Evolutionary conservation across 805 yeast species (phyloP).

Genomic region (Kuraishia molischiana): DNA sequence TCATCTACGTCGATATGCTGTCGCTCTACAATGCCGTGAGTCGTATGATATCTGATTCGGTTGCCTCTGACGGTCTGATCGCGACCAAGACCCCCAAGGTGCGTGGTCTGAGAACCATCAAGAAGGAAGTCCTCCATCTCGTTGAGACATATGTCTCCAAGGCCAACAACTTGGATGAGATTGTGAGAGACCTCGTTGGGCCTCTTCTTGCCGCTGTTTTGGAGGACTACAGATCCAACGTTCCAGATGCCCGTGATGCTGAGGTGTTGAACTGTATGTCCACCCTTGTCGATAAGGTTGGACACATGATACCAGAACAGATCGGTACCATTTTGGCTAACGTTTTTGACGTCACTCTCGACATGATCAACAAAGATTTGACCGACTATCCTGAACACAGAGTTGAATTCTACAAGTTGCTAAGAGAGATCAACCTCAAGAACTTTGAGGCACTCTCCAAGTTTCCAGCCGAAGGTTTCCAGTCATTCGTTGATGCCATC

Average conservation of each 20-base stretch:
- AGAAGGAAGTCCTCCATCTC: conserved; percentile 84
- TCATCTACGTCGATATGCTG: conserved; percentile 82
- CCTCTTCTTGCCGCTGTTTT: conserved; percentile 78
- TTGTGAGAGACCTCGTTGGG: conserved; percentile 72
- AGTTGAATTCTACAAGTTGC: conserved; percentile 85
- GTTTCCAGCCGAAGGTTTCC: conserved; percentile 88
- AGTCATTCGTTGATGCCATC: conserved; percentile 84
- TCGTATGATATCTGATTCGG: conserved; percentile 71
- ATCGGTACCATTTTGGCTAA: conserved; percentile 79
- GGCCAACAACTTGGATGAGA: conserved; percentile 79
- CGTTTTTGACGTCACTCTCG: conserved; percentile 89
- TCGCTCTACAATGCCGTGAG: conserved; percentile 85
- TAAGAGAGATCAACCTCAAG: conserved; percentile 78
- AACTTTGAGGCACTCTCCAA: conserved; percentile 81
- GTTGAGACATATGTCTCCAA: conserved; percentile 82
- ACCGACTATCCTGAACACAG: conserved; percentile 97
- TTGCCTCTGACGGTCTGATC: conserved; percentile 70
- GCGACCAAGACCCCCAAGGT: conserved; percentile 95
- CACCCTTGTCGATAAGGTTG: conserved; percentile 80
- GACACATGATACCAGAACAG: conserved; percentile 80
- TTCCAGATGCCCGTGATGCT: conserved; percentile 96
- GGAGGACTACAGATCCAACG: conserved; percentile 80
- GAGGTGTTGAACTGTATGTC: conserved; percentile 95
- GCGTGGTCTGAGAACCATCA: conserved; percentile 90
- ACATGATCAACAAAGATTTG: conserved; percentile 92